Evolutionary conservation across 805 yeast species (phyloP), one percentile per base, ranked within the genome.

Genomic region (Nakazawaea sp.): DNA sequence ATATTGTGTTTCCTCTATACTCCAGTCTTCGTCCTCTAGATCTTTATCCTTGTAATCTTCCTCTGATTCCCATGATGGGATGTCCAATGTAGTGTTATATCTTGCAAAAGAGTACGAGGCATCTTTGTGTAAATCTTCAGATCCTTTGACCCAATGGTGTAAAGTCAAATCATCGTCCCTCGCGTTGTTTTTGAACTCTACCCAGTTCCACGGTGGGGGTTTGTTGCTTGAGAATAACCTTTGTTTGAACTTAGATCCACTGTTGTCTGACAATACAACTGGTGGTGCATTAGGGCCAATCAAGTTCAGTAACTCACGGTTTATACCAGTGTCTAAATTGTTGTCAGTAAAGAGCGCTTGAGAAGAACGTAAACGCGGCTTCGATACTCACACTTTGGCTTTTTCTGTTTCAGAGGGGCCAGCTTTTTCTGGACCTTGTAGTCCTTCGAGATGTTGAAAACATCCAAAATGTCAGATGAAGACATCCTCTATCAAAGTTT

Each of bases 271-370:
- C 15, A 39, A 26, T 6, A 39, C 15, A 6, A 72, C 74, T 0
- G 97, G 89, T 1, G 98, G 96, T 2, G 95, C 78, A 56, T 87
- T 87, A 27, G 92, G 89, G 4, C 99, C 98, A 28, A 92, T 64
- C 36, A 94, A 68, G 45, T 82, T 83, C 58, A 82, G 89, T 37
- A 92, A 64, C 55, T 92, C 98, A 47, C 97, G 72, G 44, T 85
- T 89, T 75, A 90, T 82, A 18, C 95, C 95, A 2, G 78, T 64
- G 31, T 68, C 56, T 32, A 47, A 11, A 21, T 23, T 23, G 26
- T 23, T 23, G 24, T 21, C 24, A 7, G 10, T 21, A 21, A 10
- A 21, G 24, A 21, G 24, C n/a, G n/a, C n/a, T n/a, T n/a, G n/a
- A n/a, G n/a, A n/a, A n/a, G n/a, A n/a, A n/a, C n/a, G n/a, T n/a